phyloP scores from a whole-genome alignment of 495 filamentous ascomycete species.

The Penicillium robsamsonii region DNA sequence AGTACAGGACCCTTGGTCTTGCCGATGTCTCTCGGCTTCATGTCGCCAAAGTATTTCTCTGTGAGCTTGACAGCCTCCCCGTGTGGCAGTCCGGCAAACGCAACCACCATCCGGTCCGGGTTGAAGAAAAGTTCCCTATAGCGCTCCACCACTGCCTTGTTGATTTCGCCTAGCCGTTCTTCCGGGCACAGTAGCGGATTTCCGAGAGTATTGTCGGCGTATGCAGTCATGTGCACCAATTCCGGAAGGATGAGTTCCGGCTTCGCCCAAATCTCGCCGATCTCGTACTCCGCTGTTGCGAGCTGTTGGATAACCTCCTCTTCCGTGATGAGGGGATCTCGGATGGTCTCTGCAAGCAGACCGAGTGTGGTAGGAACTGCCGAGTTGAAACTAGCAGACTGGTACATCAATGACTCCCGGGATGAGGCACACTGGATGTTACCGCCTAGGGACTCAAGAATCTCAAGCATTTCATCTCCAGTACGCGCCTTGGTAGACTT shows the following conservation, averaged over 20 bases:
- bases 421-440: constrained; percentile 97
- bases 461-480: constrained; percentile 82
- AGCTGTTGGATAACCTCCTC: constrained; percentile 85
- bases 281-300: constrained; percentile 89
- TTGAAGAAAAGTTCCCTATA: constrained; percentile 84
- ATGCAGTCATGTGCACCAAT: constrained; percentile 90
- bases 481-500: constrained; percentile 78
- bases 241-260: constrained; percentile 95
- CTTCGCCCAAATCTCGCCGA: constrained; percentile 96
- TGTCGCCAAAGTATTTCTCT: constrained; percentile 86
- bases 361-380: constrained; percentile 79
- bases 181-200: constrained; percentile 89
- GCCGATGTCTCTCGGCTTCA: constrained; percentile 52
- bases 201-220: constrained; percentile 90
- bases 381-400: constrained; percentile 95
- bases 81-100: constrained; percentile 90
- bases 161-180: constrained; percentile 75
- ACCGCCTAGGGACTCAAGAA: constrained; percentile 81
- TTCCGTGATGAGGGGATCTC: constrained; percentile 84
- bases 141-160: constrained; percentile 67
- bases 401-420: constrained; percentile 96
- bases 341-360: constrained; percentile 90
- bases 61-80: constrained; percentile 74
- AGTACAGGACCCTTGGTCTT: constrained; percentile 48
- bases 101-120: constrained; percentile 88